Percentiles rank a stretch among this genome's conserved stretches.
Conservation (phyloP, 768 basidiomycete genomes). For the Naganishia kalamii region DNA sequence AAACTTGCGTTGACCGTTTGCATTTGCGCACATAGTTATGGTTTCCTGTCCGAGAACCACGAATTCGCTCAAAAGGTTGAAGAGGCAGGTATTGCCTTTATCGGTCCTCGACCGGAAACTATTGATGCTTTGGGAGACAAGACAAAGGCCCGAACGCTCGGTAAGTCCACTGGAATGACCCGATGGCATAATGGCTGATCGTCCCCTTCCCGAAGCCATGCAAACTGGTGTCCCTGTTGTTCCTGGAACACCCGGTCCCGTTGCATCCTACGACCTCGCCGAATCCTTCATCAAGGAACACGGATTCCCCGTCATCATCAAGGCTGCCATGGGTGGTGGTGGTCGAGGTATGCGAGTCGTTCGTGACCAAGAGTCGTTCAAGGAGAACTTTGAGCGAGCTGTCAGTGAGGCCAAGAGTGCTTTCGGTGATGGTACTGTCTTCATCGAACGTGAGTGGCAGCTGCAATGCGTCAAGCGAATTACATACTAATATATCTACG, state of each 20-base stretch:
- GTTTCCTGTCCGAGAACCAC: constrained; percentile 96
- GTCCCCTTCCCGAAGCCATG: constrained; percentile 56
- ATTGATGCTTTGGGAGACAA: constrained; percentile 98
- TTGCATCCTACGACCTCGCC: constrained; percentile 69
- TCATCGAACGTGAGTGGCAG: constrained; percentile 84
- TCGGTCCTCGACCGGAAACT: constrained; percentile 90
- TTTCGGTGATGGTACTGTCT: constrained; percentile 97
- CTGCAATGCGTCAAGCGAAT: too few species aligned
- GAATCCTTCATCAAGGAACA: constrained; percentile 87
- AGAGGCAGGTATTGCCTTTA: constrained; percentile 91
- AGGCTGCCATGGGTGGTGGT: constrained; percentile 97
- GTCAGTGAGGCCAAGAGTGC: constrained; percentile 92
- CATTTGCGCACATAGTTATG: constrained; percentile 59
- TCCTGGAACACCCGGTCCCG: constrained; percentile 94
- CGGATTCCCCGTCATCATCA: constrained; percentile 98
- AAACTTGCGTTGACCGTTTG: too few species aligned
- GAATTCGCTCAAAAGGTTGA: constrained; percentile 96
- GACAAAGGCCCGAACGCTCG: constrained; percentile 84
- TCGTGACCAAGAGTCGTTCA: constrained; percentile 84
- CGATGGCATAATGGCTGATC: not conserved
- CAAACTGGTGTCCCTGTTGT: constrained; percentile 90
- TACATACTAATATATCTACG: too few species aligned
- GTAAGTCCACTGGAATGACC: not conserved
- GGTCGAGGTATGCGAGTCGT: constrained; percentile 99
- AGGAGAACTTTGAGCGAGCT: constrained; percentile 80